phyloP scores from a whole-genome alignment of 2,329 filamentous ascomycete species.

The Nigrospora osmanthi region DNA sequence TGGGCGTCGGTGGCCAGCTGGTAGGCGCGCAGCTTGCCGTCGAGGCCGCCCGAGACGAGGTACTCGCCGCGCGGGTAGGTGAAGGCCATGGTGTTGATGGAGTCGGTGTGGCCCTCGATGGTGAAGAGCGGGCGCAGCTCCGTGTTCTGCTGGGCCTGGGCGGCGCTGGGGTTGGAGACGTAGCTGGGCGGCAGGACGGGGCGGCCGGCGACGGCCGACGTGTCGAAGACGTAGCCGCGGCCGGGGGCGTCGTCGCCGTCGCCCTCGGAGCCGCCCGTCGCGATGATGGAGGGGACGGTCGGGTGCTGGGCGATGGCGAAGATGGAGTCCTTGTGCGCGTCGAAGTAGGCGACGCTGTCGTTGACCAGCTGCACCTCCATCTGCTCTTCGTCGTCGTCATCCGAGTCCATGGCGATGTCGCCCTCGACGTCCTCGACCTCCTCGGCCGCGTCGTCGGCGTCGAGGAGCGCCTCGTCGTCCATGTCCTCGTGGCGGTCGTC shows the following conservation, averaged over 20 bases:
- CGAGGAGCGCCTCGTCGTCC: conserved; percentile 64
- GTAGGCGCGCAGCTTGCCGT: conserved; percentile 73
- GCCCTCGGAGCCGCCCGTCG: conserved; percentile 72
- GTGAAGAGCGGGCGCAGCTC: conserved; percentile 59
- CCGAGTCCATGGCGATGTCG: conserved; percentile 76
- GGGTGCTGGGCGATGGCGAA: conserved; percentile 96
- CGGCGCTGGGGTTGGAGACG: conserved; percentile 55
- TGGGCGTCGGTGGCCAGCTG: conserved; percentile 38
- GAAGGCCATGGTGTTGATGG: conserved; percentile 79
- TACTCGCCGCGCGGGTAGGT: conserved; percentile 78
- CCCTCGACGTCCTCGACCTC: conserved; percentile 51
- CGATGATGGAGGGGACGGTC: conserved; percentile 64
- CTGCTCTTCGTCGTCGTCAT: conserved; percentile 52
- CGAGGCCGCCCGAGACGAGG: conserved; percentile 78
- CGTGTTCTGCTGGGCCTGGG: conserved; percentile 40
- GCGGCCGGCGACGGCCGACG: conserved; percentile 50
- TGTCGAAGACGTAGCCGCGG: conserved; percentile 79
- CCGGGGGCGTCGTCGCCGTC: conserved; percentile 56
- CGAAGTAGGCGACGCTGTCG: conserved; percentile 90
- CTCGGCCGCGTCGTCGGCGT: conserved; percentile 70
- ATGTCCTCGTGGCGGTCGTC: conserved; percentile 32
- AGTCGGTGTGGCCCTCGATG: conserved; percentile 87
- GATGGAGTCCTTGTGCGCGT: conserved; percentile 81
- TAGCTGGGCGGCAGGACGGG: conserved; percentile 73
- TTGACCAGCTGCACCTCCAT: conserved; percentile 78